phyloP scores from a whole-genome alignment of 2,329 filamentous ascomycete species.

The Calonectria crousiana region DNA sequence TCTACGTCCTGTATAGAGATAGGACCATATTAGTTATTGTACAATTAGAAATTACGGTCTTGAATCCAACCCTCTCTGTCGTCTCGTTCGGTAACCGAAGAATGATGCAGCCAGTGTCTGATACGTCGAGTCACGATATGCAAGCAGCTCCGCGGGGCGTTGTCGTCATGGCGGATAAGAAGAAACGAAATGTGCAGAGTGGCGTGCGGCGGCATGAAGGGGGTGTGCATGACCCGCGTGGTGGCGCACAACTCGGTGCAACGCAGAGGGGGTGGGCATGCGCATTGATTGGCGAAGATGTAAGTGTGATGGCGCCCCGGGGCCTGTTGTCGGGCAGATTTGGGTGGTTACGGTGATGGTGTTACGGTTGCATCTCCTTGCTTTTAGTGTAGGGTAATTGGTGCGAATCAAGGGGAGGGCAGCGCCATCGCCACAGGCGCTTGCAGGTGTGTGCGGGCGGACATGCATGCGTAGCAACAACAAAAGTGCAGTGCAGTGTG shows the following conservation, averaged over 20 bases:
- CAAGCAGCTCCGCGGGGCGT: not conserved
- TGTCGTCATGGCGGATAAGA: not conserved
- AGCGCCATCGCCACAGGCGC: not conserved
- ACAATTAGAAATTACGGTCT: conserved; percentile 41
- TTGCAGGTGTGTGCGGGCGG: not conserved
- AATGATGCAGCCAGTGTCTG: not conserved
- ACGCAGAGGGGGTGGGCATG: not conserved
- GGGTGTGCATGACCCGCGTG: conserved; percentile 3
- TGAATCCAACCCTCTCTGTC: conserved; percentile 16
- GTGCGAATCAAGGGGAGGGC: not conserved
- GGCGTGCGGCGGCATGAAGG: not conserved
- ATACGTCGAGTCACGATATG: not conserved
- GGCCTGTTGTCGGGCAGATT: not conserved
- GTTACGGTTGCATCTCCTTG: not conserved
- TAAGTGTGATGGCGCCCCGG: not conserved
- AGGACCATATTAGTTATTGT: conserved; percentile 44
- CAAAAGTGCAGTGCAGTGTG: not conserved
- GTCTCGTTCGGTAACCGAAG: not conserved
- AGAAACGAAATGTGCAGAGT: conserved; percentile 7
- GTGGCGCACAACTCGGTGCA: not conserved
- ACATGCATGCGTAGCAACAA: not conserved
- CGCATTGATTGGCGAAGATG: conserved; percentile 10
- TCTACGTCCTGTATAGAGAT: conserved; percentile 27
- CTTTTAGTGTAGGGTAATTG: not conserved
- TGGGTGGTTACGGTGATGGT: not conserved